Evolutionary conservation across 2,329 filamentous ascomycete species (phyloP), one percentile per base, ranked within the genome.

Genomic region (Diaporthe aspalathi): DNA sequence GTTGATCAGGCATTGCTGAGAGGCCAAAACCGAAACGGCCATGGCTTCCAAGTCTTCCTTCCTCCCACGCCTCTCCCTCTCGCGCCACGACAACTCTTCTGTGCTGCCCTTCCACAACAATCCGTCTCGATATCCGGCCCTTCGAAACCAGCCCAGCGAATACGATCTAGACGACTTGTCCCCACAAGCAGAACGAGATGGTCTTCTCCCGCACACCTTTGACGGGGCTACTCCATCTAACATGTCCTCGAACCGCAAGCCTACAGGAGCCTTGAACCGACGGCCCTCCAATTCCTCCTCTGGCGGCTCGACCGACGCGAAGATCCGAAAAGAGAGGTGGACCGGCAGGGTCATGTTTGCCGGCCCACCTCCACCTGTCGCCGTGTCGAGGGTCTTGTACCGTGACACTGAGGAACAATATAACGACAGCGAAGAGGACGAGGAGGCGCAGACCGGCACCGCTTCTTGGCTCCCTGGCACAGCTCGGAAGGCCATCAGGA

Each of bases 351-450:
- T 78, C 3, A 80, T 87, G 54, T 88, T 88, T 70, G 76, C 79
- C 2, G 85, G 85, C 1, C 86, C 86, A 0, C 86, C 86, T 0
- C 85, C 86, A 0, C 86, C 86, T 5, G 88, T 88, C 70, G 81
- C 84, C 1, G 74, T 79, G 7, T 87, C 86, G 0, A 79, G 81
- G 3, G 71, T 84, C 24, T 68, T 84, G 2, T 79, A 80, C 69
- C 74, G 77, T 24, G 79, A 81, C 20, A 22, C 24, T 5, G 77
- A 77, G 27, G 79, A 80, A 49, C 78, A 78, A n/a, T 71, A 73
- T 27, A 32, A 71, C 16, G 63, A 67, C 3, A 53, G 69, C 45
- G 8, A 69, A 70, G 29, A 69, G 70, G 29, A 65, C 66, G 35
- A 66, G 57, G 24, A 60, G 43, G 16, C 16, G 38, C 22, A 45